Base-by-base conservation (phyloP, 768 basidiomycete genomes). In the Termitomyces titanicus region DNA sequence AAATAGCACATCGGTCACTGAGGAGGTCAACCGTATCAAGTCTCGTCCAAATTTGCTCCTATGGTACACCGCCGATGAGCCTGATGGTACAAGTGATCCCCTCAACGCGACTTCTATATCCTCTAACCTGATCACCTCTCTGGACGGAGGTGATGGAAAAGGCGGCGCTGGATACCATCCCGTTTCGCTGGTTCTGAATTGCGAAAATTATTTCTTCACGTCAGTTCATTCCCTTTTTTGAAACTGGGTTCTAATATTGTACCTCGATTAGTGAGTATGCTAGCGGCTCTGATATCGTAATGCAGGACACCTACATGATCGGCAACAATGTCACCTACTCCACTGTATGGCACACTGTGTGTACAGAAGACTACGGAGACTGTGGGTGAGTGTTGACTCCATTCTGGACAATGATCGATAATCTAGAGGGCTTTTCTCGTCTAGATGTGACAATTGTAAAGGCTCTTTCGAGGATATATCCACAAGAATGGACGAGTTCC, bases 41-140 rank as follows among this genome's bases (percentile, higher is more conserved):
- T 74, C 79, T 33, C 78, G 85, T 1, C 76, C 82, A 0, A 91
- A 89, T 59, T 77, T 92, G 25, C 73, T 91, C n/a, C 70, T 84
- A 1, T 86, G 83, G 82, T 87, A 87, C 66, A 87, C 85, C 2
- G 84, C 77, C 0, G 85, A 88, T 53, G 86, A 88, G 63, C 85
- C 83, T 0, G 87, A 89, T 60, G 87, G 88, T 37, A 84, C 81
- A 0, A 78, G 78, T 10, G 85, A 88, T 57, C 86, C 89, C 8
- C 71, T 86, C 38, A 74, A 84, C 48, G 85, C 86, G 0, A 83
- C 88, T 0, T 55, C 68, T 3, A 69, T 67, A 24, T 68, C 84
- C 0, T 80, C 80, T 34, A 78, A 83, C 55, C 71, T 83, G 7
- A 86, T 89, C 61, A 79, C 79, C 37, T 74, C 74, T 3, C 64